Evolutionary conservation across 179 eudicot genomes (phyloP), one percentile per base, ranked within the genome.

Genomic region (Silene coronaria): DNA sequence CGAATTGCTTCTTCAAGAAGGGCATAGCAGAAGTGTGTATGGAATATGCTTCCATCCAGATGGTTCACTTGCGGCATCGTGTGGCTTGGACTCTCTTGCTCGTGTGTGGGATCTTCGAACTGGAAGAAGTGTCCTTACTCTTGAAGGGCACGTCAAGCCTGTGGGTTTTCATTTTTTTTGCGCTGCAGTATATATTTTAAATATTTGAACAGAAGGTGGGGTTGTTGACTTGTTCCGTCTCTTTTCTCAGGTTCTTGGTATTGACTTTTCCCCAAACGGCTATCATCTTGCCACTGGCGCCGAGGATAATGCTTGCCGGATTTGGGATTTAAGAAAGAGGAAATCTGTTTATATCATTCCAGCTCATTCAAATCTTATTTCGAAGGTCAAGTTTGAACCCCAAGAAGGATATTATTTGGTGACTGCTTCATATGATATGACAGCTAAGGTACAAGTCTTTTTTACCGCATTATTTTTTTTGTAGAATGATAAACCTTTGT

Each of bases 1-100:
- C 36, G 99, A 95, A 86, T 85, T 92, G 86, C 93, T 95, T 70
- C 93, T 92, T 72, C 99, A 92, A 81, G 99, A 95, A 86, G 99
- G 99, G 68, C 99, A 95, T 51, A 95, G 99, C 77, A 85, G 97
- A 83, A 87, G 96, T 80, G 91, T 95, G 2, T 95, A 95, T 86
- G 93, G 95, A 42, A 53, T 91, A 55, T 61, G 88, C 75, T 95
- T 95, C 73, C 99, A 95, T 78, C 84, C 74, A 14, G 99, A 95
- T 85, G 99, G 99, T 62, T 92, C 99, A 67, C 79, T 95, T 80
- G 97, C 82, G 7, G 97, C 93, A 70, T 86, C 99, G 6, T 88
- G 95, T 84, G 99, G 97, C 14, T 82, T 95, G 10, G 99, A 95
- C 85, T 80, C 97, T 11, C 95, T 92, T 84, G 91, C 91, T 71